Conservation (phyloP, 805 yeast species). For the Candida corydali region DNA sequence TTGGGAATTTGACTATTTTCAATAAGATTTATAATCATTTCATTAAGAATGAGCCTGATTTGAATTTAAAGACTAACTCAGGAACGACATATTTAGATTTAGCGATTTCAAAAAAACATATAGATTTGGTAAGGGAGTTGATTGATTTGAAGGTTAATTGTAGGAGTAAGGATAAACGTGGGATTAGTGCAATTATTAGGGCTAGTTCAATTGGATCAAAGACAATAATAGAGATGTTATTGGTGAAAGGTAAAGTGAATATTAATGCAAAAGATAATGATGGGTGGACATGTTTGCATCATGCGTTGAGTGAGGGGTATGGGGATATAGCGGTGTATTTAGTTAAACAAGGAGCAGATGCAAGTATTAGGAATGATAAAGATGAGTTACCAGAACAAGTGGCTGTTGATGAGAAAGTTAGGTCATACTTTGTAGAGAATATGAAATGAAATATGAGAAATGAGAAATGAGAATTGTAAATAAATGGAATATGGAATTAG, state of each 20-base stretch:
- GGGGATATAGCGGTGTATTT: constrained; percentile 68
- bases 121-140: constrained; percentile 50
- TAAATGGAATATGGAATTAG: too few species aligned
- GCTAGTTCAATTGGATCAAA: constrained; percentile 77
- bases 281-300: constrained; percentile 88
- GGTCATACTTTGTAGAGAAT: constrained; percentile 14
- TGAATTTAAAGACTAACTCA: constrained; percentile 55
- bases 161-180: constrained; percentile 61
- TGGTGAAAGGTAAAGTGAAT: constrained; percentile 52
- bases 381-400: constrained; percentile 43
- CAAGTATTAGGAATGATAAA: constrained; percentile 40
- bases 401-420: constrained; percentile 31
- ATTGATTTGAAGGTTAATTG: constrained; percentile 56
- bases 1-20: constrained; percentile 58
- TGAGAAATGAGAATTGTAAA: background rate
- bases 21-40: constrained; percentile 17
- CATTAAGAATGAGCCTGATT: constrained; percentile 43
- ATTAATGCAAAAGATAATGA: constrained; percentile 62
- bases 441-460: background rate
- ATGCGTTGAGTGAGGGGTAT: constrained; percentile 87
- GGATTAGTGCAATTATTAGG: constrained; percentile 69
- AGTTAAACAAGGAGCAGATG: constrained; percentile 67
- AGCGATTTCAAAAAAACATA: constrained; percentile 68
- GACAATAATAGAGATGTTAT: constrained; percentile 52
- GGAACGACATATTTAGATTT: constrained; percentile 76